phyloP scores from a whole-genome alignment of 2,329 filamentous ascomycete species.

The Colletotrichum kahawae region DNA sequence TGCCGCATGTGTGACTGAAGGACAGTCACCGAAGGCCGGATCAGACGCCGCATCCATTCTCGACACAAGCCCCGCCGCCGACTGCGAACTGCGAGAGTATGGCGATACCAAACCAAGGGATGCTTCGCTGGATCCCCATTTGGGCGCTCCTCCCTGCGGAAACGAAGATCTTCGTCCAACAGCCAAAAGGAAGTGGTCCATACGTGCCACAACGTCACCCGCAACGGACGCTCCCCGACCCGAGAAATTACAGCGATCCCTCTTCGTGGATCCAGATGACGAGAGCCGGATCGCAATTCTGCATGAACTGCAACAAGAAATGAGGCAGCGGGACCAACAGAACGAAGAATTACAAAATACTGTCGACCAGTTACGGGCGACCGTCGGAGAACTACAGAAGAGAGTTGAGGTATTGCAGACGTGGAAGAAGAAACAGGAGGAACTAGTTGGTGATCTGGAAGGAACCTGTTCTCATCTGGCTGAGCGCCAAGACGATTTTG shows the following conservation, averaged over 20 bases:
- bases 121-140: background rate
- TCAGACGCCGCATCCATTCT: background rate
- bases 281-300: background rate
- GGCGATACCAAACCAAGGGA: background rate
- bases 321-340: background rate
- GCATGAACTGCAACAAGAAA: background rate
- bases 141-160: background rate
- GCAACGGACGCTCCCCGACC: background rate
- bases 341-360: background rate
- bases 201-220: background rate
- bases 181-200: background rate
- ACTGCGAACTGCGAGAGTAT: background rate
- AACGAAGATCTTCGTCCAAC: background rate
- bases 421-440: background rate
- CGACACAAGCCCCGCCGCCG: background rate
- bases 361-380: background rate
- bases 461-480: background rate
- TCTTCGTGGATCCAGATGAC: background rate
- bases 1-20: background rate
- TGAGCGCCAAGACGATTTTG: background rate
- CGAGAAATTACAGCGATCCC: background rate
- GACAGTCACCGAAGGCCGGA: background rate
- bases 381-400: background rate
- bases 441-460: background rate
- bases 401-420: background rate